Conservation (phyloP, 371 early-diverging fungal genomes). For the Zancudomyces culisetae region DNA sequence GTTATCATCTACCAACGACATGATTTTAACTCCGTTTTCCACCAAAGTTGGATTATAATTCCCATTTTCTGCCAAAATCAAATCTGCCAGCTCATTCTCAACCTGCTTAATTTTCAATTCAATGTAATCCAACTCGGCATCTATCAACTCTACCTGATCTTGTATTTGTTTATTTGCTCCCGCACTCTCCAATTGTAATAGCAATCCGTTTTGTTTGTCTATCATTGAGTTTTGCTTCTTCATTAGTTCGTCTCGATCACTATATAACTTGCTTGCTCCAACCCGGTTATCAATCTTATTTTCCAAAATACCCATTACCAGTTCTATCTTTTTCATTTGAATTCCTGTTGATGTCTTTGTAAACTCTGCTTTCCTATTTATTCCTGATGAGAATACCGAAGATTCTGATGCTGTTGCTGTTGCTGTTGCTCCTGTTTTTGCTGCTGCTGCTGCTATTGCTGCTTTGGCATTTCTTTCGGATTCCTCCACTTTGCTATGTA, state of each 20-base stretch:
- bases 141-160: constrained; percentile 62
- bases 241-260: constrained; percentile 19
- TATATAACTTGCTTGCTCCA: constrained; percentile 15
- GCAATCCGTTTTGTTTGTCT: constrained; percentile 2
- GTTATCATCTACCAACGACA: constrained; percentile 26
- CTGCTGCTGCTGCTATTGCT: constrained; percentile 7
- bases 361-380: background rate
- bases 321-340: constrained; percentile 7
- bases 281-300: constrained; percentile 19
- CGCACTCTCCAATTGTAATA: constrained; percentile 4
- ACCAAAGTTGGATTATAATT: constrained; percentile 7
- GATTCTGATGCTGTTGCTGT: too few relatives aligned
- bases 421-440: background rate
- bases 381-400: too few relatives aligned
- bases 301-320: constrained; percentile 17
- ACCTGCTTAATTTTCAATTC: constrained; percentile 45
- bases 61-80: constrained; percentile 17
- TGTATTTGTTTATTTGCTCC: constrained; percentile 11
- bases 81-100: constrained; percentile 49
- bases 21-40: constrained; percentile 13
- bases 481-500: constrained; percentile 3
- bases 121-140: constrained; percentile 58
- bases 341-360: background rate
- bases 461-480: constrained; percentile 1
- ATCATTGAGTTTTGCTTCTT: constrained; percentile 20